Evolutionary conservation across 1,284 basidiomycete genomes (phyloP).

Genomic region (Moesziomyces sp.): DNA sequence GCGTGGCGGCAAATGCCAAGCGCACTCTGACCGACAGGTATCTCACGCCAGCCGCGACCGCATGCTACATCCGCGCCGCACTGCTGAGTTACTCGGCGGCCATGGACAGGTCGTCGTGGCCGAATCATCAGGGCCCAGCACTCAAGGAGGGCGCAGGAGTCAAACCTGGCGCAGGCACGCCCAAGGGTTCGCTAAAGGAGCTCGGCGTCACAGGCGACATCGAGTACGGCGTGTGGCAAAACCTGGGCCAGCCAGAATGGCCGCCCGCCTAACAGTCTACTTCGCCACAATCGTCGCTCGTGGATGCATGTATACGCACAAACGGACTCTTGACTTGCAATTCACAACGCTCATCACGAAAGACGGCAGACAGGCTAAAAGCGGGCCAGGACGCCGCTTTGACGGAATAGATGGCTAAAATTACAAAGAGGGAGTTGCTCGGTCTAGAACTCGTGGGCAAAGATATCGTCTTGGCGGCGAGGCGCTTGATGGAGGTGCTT

Average conservation of each 20-base stretch:
- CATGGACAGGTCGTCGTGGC: conserved; percentile 26
- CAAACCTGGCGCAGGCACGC: conserved; percentile 39
- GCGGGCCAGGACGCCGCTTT: too few relatives aligned
- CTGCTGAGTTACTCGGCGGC: conserved; percentile 26
- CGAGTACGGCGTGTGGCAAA: conserved; percentile 48
- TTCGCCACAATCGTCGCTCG: not conserved
- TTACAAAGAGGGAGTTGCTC: not conserved
- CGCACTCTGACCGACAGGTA: conserved; percentile 44
- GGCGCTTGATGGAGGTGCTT: not conserved
- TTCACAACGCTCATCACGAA: too few relatives aligned
- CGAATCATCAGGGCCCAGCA: conserved; percentile 4
- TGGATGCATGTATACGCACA: too few relatives aligned
- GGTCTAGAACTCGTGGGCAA: conserved; percentile 26
- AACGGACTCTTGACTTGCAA: too few relatives aligned
- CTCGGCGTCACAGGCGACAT: conserved; percentile 47
- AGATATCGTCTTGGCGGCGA: conserved; percentile 21
- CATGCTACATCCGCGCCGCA: conserved; percentile 49
- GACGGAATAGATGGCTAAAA: not conserved
- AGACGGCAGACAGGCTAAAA: too few relatives aligned
- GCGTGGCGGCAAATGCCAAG: conserved; percentile 27
- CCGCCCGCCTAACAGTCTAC: conserved; percentile 19
- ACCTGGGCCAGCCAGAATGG: conserved; percentile 52
- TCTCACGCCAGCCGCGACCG: conserved; percentile 42
- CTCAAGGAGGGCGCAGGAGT: conserved; percentile 32
- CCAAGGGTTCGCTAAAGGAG: conserved; percentile 38